Base-by-base conservation (phyloP, 2,329 filamentous ascomycete genomes). In the Volutella citrinella region DNA sequence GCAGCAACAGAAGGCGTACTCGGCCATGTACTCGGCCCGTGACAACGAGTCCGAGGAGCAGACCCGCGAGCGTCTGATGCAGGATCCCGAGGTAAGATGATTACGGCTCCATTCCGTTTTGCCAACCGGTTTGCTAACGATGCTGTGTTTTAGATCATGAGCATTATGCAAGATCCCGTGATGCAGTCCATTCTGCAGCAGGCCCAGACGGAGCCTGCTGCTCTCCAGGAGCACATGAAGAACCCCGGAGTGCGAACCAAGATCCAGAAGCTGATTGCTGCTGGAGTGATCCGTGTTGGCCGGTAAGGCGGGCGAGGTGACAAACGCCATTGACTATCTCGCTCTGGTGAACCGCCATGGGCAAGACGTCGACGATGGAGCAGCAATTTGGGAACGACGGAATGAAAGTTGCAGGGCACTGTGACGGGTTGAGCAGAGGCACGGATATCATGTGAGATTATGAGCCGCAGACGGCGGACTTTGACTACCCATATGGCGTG, bases 161-260 rank as follows among this genome's bases (percentile, higher is more conserved):
- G 72, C 44, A 91, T 96, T 57, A 86, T 97, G 67, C 83, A 90
- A 63, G 93, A 98, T 58, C 93, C 93, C 12, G 83, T 98, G 58
- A 97, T 98, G 91, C 89, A 98, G 69, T 85, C 84, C 48, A 96
- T 96, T 49, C 78, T 97, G 36, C 90, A 97, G 63, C 93, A 98
- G 69, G 93, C 93, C 27, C 95, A 97, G 74, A 81, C 80, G 35
- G 87, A 98, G 56, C 93, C 93, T 13, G 84, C 84, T 30, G 93
- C 93, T 27, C 78, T 98, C 44, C 84, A 94, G 60, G 91, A 98
- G 64, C 94, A 98, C 66, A 95, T 98, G 87, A 87, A 82, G 72
- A 98, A 97, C 70, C 78, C 88, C 1, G 76, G 74, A 38, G 86
- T 98, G 50, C 76, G 82, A 40, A 78, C 78, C 53, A 95, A 96